Base-by-base conservation (phyloP, 805 yeast species). In the Pichia cabralensis region DNA sequence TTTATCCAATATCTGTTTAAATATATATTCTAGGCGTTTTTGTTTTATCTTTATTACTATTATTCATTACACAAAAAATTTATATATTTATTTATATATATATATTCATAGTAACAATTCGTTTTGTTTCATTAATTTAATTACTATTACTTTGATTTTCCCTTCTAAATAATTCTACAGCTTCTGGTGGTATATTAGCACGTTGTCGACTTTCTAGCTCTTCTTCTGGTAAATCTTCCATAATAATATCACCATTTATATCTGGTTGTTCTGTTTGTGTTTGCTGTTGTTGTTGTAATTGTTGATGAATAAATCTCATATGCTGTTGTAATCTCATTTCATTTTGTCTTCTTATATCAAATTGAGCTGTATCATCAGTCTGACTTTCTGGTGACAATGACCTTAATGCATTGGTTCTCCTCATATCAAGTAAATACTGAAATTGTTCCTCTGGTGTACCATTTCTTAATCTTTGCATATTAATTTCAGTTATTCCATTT, bases 91-190 rank as follows among this genome's bases (percentile, higher is more conserved):
- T 21, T 7, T 14, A 20, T 20, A 21, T 22, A 28, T 25, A 21
- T 14, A 26, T 14, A 12, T 22, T 21, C 18, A 22, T 27, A 17
- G 5, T 13, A 13, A n/a, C n/a, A n/a, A n/a, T n/a, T n/a, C n/a
- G n/a, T 6, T 8, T 3, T 24, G 14, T n/a, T 13, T 22, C 11
- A 9, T 42, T 25, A 48, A 39, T 28, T 43, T 57, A 34, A 31
- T 48, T 60, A 30, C 65, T 68, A 38, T 65, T 47, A 24, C 65
- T 52, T 42, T 69, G 74, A 23, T 72, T 74, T 25, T 59, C 47
- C 22, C 26, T 16, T 13, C 19, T 24, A 12, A 34, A 20, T 9
- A 28, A 26, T 15, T 14, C 23, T 17, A 15, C 18, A 16, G 37
- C 26, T 6, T 26, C 37, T 18, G 12, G 22, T 17, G 39, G 35